Percentiles rank a stretch among this genome's conserved stretches.
Conservation (phyloP, 2,329 filamentous ascomycete genomes). For the Didymella segeticola region DNA sequence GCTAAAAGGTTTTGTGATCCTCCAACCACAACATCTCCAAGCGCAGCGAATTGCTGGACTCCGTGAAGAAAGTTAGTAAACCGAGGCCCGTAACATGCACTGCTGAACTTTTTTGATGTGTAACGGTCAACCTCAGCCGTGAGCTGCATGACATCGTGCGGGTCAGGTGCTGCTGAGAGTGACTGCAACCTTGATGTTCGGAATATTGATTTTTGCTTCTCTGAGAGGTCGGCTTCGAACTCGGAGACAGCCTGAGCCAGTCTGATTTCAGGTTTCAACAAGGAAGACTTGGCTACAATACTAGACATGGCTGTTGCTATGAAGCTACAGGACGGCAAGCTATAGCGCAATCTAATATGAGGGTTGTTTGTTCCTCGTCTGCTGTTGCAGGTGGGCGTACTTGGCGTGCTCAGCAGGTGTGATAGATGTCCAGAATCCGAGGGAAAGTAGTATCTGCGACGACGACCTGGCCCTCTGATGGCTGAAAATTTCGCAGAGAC, state of each 20-base stretch:
- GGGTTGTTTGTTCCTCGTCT: too few relatives aligned
- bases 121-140: neutral
- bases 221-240: too few relatives aligned
- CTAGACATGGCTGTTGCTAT: neutral
- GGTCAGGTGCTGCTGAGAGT: too few relatives aligned
- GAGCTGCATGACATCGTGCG: neutral
- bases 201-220: too few relatives aligned
- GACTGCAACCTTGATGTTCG: too few relatives aligned
- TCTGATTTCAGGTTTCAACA: too few relatives aligned
- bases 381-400: too few relatives aligned
- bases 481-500: neutral
- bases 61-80: conserved; percentile 51
- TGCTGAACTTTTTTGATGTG: conserved; percentile 15
- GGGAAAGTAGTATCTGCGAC: neutral
- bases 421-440: neutral
- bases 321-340: too few relatives aligned
- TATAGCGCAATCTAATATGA: too few relatives aligned
- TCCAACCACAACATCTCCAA: conserved; percentile 53
- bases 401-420: too few relatives aligned
- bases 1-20: conserved; percentile 56
- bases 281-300: too few relatives aligned
- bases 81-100: conserved; percentile 51
- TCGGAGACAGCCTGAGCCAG: too few relatives aligned
- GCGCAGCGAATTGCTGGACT: conserved; percentile 53
- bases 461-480: neutral